Evolutionary conservation across 2,329 filamentous ascomycete genomes (phyloP).

Genomic region (Harringtonia aguacate): DNA sequence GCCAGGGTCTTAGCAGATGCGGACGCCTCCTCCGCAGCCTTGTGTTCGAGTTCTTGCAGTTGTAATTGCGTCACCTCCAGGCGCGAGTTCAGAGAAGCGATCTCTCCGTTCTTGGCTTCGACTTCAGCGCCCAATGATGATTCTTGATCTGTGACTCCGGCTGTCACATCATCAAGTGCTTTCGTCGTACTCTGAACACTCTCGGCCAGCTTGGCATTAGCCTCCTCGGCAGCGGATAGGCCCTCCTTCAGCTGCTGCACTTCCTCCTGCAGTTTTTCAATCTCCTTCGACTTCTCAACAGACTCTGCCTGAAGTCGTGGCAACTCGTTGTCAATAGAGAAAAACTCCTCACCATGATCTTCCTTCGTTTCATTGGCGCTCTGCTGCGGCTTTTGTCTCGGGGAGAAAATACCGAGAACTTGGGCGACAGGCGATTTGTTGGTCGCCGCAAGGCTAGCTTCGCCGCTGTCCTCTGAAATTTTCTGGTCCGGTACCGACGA

Average conservation of each 20-base stretch:
- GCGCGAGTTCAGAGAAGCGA: constrained; percentile 37
- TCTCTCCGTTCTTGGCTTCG: constrained; percentile 34
- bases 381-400: constrained; percentile 28
- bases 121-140: constrained; percentile 39
- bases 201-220: constrained; percentile 52
- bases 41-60: constrained; percentile 31
- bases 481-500: not conserved
- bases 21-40: constrained; percentile 20
- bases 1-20: constrained; percentile 21
- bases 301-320: constrained; percentile 53
- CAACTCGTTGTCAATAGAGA: constrained; percentile 84
- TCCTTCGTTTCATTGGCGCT: not conserved
- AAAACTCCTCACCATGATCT: constrained; percentile 59
- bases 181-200: constrained; percentile 58
- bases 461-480: constrained; percentile 15
- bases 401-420: constrained; percentile 38
- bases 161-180: constrained; percentile 32
- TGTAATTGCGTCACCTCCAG: constrained; percentile 32
- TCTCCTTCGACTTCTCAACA: constrained; percentile 47
- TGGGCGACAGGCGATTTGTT: constrained; percentile 36
- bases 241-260: constrained; percentile 61
- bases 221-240: constrained; percentile 55
- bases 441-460: constrained; percentile 18
- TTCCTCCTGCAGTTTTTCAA: constrained; percentile 58
- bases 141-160: constrained; percentile 18